Conservation (phyloP, 2,329 filamentous ascomycete genomes). For the Aspergillus costaricaensis region DNA sequence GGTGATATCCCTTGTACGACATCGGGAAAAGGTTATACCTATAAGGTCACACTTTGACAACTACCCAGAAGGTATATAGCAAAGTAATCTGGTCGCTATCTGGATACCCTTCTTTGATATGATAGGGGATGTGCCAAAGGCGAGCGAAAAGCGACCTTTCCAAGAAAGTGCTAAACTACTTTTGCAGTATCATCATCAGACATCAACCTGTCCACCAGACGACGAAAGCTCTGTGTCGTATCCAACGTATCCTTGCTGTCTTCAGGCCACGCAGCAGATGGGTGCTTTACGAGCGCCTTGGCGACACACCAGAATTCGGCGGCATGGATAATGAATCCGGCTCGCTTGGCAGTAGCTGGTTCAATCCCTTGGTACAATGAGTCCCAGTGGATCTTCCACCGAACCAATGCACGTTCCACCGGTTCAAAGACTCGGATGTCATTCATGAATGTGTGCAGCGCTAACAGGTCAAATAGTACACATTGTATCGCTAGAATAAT, state of each 20-base stretch:
- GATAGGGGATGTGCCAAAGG: too few relatives aligned
- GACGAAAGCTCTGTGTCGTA: background rate
- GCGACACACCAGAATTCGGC: constrained; percentile 3
- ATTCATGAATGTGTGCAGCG: background rate
- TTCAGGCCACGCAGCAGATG: background rate
- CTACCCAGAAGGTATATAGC: too few relatives aligned
- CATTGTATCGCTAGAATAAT: background rate
- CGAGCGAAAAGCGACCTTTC: too few relatives aligned
- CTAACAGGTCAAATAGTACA: background rate
- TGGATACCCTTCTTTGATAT: too few relatives aligned
- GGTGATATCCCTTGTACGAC: too few relatives aligned
- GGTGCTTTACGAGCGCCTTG: background rate
- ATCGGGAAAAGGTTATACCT: too few relatives aligned
- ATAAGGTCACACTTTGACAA: too few relatives aligned
- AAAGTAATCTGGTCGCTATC: too few relatives aligned
- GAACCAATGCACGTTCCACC: background rate
- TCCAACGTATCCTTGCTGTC: background rate
- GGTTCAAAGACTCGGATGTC: background rate
- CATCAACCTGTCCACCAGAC: background rate
- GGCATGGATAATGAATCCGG: constrained; percentile 1
- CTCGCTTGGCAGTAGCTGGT: background rate
- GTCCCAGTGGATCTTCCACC: constrained; percentile 1
- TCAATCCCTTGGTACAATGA: background rate
- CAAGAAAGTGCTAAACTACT: too few relatives aligned
- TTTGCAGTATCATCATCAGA: too few relatives aligned